These are phyloP conservation scores for Lepidium sativum DNA, from an alignment of 345 rosid species.

Conservation along the genomic window DNA sequence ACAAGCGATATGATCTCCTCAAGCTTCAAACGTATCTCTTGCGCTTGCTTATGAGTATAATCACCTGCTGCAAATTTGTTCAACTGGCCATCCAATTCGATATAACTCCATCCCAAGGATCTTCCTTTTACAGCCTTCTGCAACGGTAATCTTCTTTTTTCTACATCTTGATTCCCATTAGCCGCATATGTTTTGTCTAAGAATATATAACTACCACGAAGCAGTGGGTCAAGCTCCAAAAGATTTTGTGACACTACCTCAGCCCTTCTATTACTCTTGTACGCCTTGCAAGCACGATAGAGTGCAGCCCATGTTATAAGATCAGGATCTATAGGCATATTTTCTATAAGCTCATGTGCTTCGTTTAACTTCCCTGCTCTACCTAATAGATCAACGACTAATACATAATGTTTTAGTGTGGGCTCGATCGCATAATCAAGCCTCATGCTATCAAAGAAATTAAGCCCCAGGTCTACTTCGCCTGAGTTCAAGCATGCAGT, in stretches of 20 bases:
- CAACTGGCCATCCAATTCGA: slow-evolving; percentile 41
- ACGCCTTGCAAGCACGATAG: slow-evolving; percentile 50
- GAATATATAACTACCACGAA: slow-evolving; percentile 43
- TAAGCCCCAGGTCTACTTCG: slow-evolving; percentile 47
- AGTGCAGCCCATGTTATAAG: slow-evolving; percentile 51
- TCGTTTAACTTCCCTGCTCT: slow-evolving; percentile 47
- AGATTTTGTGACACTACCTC: slow-evolving; percentile 38
- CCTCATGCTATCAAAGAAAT: slow-evolving; percentile 57
- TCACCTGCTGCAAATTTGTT: slow-evolving; percentile 51
- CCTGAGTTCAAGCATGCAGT: slow-evolving; percentile 49
- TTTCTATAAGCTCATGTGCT: slow-evolving; percentile 38
- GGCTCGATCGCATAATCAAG: slow-evolving; percentile 58
- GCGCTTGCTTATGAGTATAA: slow-evolving; percentile 27
- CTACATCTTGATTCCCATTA: slow-evolving; percentile 36
- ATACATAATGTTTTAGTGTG: slow-evolving; percentile 48
- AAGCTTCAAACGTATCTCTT: slow-evolving; percentile 36
- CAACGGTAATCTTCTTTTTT: slow-evolving; percentile 30
- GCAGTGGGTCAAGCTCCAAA: slow-evolving; percentile 44
- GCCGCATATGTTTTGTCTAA: slow-evolving; percentile 43
- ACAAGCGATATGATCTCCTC: slow-evolving; percentile 38
- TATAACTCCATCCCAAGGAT: slow-evolving; percentile 48
- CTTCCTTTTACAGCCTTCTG: slow-evolving; percentile 27
- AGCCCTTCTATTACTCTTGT: slow-evolving; percentile 33
- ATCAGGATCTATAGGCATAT: slow-evolving; percentile 52
- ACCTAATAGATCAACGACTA: slow-evolving; percentile 49